phyloP scores from a whole-genome alignment of 2,329 filamentous ascomycete species.

The Apiospora hydei region DNA sequence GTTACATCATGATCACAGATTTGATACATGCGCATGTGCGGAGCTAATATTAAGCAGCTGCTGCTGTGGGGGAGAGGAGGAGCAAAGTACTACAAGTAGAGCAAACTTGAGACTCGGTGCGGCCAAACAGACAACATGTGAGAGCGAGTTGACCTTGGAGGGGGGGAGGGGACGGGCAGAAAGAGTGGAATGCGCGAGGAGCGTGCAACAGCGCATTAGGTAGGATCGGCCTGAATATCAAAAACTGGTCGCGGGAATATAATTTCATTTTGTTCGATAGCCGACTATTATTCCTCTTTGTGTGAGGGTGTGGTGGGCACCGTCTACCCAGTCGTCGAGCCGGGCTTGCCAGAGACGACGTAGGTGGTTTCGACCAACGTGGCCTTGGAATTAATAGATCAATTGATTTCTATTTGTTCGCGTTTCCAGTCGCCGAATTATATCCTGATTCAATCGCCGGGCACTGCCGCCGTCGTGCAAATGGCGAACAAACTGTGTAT shows the following conservation, averaged over 20 bases:
- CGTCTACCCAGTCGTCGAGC: background rate
- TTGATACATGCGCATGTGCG: conserved; percentile 16
- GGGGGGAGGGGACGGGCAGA: conserved; percentile 1
- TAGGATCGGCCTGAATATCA: conserved; percentile 13
- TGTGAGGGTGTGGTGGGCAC: conserved; percentile 11
- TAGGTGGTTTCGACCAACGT: background rate
- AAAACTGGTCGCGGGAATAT: background rate
- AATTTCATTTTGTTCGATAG: background rate
- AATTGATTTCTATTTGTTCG: background rate
- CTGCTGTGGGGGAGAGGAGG: conserved; percentile 15
- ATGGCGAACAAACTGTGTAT: background rate
- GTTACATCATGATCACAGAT: conserved; percentile 21
- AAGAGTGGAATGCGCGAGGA: conserved; percentile 9
- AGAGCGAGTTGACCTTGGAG: background rate
- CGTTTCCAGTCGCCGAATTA: conserved; percentile 2
- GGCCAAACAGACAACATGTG: background rate
- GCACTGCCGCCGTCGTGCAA: background rate
- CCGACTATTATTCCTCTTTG: background rate
- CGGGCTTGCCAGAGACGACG: background rate
- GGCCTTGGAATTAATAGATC: background rate
- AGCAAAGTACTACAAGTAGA: background rate
- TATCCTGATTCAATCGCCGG: background rate
- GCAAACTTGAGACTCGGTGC: conserved; percentile 11
- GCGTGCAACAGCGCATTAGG: background rate
- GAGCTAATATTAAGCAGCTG: conserved; percentile 21